Conservation (phyloP, 2,329 filamentous ascomycete species). For the Huntiella moniliformis region DNA sequence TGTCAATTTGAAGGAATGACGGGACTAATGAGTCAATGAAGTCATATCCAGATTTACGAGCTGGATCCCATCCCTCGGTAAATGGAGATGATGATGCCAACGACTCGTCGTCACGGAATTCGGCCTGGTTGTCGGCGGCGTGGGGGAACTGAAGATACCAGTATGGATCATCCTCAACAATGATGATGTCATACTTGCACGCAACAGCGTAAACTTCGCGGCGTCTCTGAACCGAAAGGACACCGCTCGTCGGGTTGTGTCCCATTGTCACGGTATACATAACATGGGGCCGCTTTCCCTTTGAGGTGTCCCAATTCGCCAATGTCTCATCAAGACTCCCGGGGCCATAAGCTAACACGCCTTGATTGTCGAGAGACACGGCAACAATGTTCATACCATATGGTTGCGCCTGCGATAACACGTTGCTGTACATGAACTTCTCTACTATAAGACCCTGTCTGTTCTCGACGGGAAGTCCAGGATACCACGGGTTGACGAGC, state of each 20-base stretch:
- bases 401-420: constrained; percentile 47
- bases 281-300: constrained; percentile 60
- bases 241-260: constrained; percentile 71
- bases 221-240: constrained; percentile 53
- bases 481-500: constrained; percentile 54
- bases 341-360: constrained; percentile 56
- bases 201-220: constrained; percentile 66
- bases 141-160: constrained; percentile 86
- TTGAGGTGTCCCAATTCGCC: constrained; percentile 59
- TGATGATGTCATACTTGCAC: constrained; percentile 71
- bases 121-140: constrained; percentile 33
- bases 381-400: constrained; percentile 54
- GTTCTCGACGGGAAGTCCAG: constrained; percentile 45
- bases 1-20: constrained; percentile 64
- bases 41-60: constrained; percentile 40
- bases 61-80: constrained; percentile 16
- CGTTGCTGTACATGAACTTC: constrained; percentile 63
- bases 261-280: constrained; percentile 76
- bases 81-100: constrained; percentile 18
- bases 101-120: constrained; percentile 23
- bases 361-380: constrained; percentile 58
- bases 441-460: constrained; percentile 66
- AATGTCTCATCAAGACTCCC: constrained; percentile 63
- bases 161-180: constrained; percentile 88
- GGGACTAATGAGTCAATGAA: constrained; percentile 73